A percentile compares a stretch with the other conserved stretches of the same genome.
Evolutionary conservation across 1,284 basidiomycete species (phyloP).

Genomic region (Taiwanofungus camphoratus): DNA sequence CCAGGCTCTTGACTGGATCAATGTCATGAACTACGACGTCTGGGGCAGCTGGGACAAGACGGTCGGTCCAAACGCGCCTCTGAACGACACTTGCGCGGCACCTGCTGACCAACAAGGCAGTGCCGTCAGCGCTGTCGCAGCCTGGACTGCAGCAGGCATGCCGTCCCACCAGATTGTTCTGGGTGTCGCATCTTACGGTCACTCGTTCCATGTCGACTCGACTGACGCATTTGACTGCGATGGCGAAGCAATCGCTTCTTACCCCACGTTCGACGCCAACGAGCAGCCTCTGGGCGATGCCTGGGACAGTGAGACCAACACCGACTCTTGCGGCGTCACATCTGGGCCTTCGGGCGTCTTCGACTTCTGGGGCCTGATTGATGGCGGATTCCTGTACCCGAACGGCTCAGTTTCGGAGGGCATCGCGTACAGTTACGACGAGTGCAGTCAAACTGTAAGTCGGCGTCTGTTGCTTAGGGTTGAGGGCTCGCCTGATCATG

Average conservation of each 20-base stretch:
- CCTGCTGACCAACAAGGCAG: conserved; percentile 62
- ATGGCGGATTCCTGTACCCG: conserved; percentile 43
- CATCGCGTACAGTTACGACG: conserved; percentile 49
- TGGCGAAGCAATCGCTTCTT: conserved; percentile 33
- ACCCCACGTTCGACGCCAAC: conserved; percentile 43
- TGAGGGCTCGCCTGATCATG: background rate
- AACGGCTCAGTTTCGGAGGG: conserved; percentile 45
- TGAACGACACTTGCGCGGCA: conserved; percentile 71
- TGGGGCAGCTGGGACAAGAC: conserved; percentile 41
- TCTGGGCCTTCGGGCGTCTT: conserved; percentile 43
- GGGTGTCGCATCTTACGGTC: conserved; percentile 76
- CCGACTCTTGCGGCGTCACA: conserved; percentile 50
- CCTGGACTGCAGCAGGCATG: conserved; percentile 77
- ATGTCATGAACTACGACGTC: conserved; percentile 88
- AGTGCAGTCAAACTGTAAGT: conserved; percentile 65
- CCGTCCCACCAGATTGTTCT: conserved; percentile 75
- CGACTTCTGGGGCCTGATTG: conserved; percentile 56
- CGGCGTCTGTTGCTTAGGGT: background rate
- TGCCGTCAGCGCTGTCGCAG: conserved; percentile 63
- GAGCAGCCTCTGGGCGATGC: conserved; percentile 46
- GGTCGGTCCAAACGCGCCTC: conserved; percentile 78
- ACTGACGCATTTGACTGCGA: conserved; percentile 32
- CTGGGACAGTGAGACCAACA: conserved; percentile 43
- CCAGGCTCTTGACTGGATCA: conserved; percentile 70
- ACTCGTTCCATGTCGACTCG: conserved; percentile 48